phyloP scores from a whole-genome alignment of 306 rosid species.

The Prunus mume region DNA sequence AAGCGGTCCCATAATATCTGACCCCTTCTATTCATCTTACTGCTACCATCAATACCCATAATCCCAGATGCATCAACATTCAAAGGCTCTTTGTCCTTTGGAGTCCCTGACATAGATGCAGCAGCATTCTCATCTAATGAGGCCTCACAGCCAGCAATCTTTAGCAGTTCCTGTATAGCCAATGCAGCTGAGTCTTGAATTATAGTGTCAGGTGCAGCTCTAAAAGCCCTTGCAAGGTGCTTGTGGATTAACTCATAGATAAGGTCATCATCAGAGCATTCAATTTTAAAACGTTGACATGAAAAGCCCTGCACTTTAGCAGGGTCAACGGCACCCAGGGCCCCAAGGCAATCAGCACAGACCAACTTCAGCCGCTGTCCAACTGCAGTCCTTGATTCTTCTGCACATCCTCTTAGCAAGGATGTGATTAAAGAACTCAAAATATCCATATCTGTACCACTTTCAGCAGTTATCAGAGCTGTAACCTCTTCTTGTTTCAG shows the following conservation, averaged over 20 bases:
- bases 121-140: constrained; percentile 78
- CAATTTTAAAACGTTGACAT: constrained; percentile 81
- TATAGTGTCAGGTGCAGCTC: constrained; percentile 92
- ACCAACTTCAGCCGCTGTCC: constrained; percentile 90
- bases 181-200: constrained; percentile 97
- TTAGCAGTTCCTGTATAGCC: constrained; percentile 96
- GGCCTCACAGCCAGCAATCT: constrained; percentile 92
- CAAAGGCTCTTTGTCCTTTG: constrained; percentile 31
- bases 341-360: constrained; percentile 98
- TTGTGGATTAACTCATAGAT: constrained; percentile 93
- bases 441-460: constrained; percentile 73
- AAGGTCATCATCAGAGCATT: constrained; percentile 94
- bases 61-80: constrained; percentile 34
- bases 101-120: constrained; percentile 42
- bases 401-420: constrained; percentile 81
- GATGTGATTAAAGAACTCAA: constrained; percentile 84
- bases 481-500: constrained; percentile 73
- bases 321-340: constrained; percentile 97
- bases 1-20: constrained; percentile 92
- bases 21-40: constrained; percentile 69
- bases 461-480: constrained; percentile 69
- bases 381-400: constrained; percentile 78
- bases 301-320: constrained; percentile 84
- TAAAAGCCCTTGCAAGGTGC: constrained; percentile 90
- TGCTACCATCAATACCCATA: constrained; percentile 33